Percentiles rank a stretch among this genome's conserved stretches.
phyloP scores from a whole-genome alignment of 345 rosid genomes.

The Dimocarpus longan region DNA sequence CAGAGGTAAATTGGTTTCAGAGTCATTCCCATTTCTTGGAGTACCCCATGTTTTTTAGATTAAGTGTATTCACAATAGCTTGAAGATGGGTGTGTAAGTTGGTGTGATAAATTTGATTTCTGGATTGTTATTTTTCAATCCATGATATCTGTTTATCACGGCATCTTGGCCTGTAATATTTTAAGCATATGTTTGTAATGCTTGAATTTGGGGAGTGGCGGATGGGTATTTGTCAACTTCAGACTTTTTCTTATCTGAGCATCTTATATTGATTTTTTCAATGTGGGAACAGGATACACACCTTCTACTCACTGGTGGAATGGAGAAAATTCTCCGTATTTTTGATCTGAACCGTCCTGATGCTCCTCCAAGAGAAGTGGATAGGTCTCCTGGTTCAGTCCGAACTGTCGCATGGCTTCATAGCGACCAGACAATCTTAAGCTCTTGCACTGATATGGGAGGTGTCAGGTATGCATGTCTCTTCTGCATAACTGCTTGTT shows the following conservation, averaged over 20 bases:
- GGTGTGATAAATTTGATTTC: background rate
- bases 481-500: background rate
- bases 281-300: slow-evolving; percentile 38
- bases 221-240: background rate
- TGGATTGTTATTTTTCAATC: background rate
- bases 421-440: slow-evolving; percentile 47
- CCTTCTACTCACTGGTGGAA: slow-evolving; percentile 46
- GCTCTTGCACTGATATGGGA: slow-evolving; percentile 47
- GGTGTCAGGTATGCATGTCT: slow-evolving; percentile 45
- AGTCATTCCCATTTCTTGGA: background rate
- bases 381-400: slow-evolving; percentile 45
- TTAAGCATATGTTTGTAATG: background rate
- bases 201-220: background rate
- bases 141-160: background rate
- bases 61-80: background rate
- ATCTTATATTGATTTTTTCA: slow-evolving; percentile 8
- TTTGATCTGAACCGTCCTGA: slow-evolving; percentile 46
- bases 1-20: slow-evolving; percentile 33
- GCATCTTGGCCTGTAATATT: background rate
- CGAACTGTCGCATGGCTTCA: slow-evolving; percentile 54
- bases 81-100: slow-evolving; percentile 1
- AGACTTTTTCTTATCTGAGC: background rate
- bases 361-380: slow-evolving; percentile 49
- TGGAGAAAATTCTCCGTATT: slow-evolving; percentile 46
- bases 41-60: background rate